A percentile compares a stretch with the other conserved stretches of the same genome.
These are phyloP conservation scores for Staphylotrichum tortipilum DNA, from an alignment of 495 filamentous ascomycete species.

Conservation along the genomic window DNA sequence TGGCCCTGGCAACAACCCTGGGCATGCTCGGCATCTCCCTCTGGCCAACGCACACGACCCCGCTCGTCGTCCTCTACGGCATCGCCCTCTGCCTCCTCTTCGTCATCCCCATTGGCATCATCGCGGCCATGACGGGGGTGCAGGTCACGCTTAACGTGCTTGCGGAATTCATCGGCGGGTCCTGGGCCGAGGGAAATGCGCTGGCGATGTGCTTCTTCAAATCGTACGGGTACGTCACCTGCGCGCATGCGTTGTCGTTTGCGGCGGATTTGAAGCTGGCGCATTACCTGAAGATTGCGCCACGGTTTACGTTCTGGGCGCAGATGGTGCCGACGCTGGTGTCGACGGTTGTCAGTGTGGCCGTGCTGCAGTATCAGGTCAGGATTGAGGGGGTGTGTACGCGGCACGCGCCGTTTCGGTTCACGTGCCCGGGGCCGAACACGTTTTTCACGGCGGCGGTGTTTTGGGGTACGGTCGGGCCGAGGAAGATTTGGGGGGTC, in stretches of 20 bases:
- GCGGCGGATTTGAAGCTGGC: constrained; percentile 35
- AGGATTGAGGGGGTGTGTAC: constrained; percentile 33
- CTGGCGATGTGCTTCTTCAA: constrained; percentile 41
- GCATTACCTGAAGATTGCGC: constrained; percentile 38
- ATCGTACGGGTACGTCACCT: constrained; percentile 36
- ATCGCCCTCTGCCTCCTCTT: constrained; percentile 35
- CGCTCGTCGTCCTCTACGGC: constrained; percentile 35
- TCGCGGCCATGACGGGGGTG: constrained; percentile 36
- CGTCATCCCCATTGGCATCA: constrained; percentile 35
- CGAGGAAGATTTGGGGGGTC: constrained; percentile 33
- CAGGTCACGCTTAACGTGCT: constrained; percentile 36
- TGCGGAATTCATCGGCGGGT: constrained; percentile 39
- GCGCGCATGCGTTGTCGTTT: constrained; percentile 32
- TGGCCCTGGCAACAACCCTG: constrained; percentile 25
- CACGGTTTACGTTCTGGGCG: constrained; percentile 33
- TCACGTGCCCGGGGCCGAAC: constrained; percentile 35
- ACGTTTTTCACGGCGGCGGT: constrained; percentile 39
- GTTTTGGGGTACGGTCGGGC: constrained; percentile 39
- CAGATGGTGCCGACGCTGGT: constrained; percentile 35
- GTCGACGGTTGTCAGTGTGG: constrained; percentile 33
- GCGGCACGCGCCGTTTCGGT: constrained; percentile 29
- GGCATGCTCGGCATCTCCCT: constrained; percentile 30
- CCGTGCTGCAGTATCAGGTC: constrained; percentile 36
- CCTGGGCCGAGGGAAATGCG: constrained; percentile 32
- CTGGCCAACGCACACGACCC: constrained; percentile 35